phyloP scores from a whole-genome alignment of 2,329 filamentous ascomycete genomes.

The Rhynchosporium graminicola region DNA sequence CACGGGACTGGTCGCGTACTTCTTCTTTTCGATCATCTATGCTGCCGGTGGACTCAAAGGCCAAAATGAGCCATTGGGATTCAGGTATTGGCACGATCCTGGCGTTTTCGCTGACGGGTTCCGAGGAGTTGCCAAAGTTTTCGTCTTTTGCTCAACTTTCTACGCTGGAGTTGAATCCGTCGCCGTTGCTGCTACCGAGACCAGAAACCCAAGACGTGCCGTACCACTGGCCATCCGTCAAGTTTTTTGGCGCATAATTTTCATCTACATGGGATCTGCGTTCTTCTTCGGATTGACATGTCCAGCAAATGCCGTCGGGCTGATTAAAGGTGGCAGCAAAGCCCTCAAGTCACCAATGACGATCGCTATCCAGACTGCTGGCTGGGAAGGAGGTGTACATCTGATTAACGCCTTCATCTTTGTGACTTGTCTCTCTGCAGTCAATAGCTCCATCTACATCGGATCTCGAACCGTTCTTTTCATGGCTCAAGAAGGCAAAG shows the following conservation, averaged over 20 bases:
- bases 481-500: conserved; percentile 74
- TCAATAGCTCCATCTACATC: conserved; percentile 78
- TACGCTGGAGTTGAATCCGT: conserved; percentile 68
- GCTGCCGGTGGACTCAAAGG: conserved; percentile 67
- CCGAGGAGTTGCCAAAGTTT: conserved; percentile 63
- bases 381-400: conserved; percentile 71
- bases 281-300: conserved; percentile 77
- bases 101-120: conserved; percentile 72
- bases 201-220: conserved; percentile 48
- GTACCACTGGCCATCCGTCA: conserved; percentile 73
- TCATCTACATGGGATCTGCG: conserved; percentile 79
- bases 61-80: conserved; percentile 57
- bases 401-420: conserved; percentile 79
- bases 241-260: conserved; percentile 87
- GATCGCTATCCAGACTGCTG: conserved; percentile 71
- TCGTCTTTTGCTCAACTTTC: conserved; percentile 69
- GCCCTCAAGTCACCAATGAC: conserved; percentile 74
- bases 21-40: conserved; percentile 73
- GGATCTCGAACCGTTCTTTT: conserved; percentile 72
- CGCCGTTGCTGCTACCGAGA: conserved; percentile 57
- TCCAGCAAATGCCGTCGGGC: conserved; percentile 64
- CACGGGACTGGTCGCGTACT: conserved; percentile 67
- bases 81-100: conserved; percentile 70
- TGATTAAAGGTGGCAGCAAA: conserved; percentile 61
- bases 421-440: conserved; percentile 68